A percentile compares a stretch with the other conserved stretches of the same genome.
Conservation (phyloP, 2,329 filamentous ascomycete genomes). For the Colletotrichum sp. region DNA sequence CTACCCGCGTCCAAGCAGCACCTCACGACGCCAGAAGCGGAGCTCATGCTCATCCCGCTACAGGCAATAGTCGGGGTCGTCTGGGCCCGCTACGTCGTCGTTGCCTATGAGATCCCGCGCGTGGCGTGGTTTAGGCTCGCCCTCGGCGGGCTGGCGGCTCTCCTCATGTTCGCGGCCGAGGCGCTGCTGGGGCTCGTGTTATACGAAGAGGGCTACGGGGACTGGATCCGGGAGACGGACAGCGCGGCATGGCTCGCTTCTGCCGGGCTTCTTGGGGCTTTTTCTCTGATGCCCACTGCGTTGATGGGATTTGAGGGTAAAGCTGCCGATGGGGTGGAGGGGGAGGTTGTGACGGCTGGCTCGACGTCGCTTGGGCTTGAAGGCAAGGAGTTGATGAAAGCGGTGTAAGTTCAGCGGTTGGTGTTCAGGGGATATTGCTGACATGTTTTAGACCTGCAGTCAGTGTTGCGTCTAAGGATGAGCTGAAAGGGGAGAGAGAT, state of each 20-base stretch:
- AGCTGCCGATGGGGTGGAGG: not conserved
- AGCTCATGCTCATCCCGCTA: not conserved
- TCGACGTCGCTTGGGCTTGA: not conserved
- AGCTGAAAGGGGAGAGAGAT: not conserved
- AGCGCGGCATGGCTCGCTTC: not conserved
- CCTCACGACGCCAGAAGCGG: not conserved
- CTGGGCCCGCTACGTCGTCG: slow-evolving; percentile 6
- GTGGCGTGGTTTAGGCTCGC: slow-evolving; percentile 15
- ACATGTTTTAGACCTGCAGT: not conserved
- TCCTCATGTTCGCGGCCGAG: not conserved
- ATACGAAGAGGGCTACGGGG: not conserved
- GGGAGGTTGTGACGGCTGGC: not conserved
- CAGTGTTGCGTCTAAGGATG: not conserved
- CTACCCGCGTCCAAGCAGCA: not conserved
- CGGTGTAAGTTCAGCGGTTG: not conserved
- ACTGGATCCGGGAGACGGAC: not conserved
- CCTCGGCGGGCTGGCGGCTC: slow-evolving; percentile 4
- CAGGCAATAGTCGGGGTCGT: not conserved
- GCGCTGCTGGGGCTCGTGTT: not conserved
- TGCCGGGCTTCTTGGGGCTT: not conserved
- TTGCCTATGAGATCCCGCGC: slow-evolving; percentile 9
- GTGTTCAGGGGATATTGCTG: not conserved
- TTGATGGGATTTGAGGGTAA: slow-evolving; percentile 2
- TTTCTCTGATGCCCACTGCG: not conserved
- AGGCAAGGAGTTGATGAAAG: not conserved